Percentiles rank a stretch among this genome's conserved stretches.
These are phyloP conservation scores for Suhomyces coccinellae DNA, from an alignment of 1,139 yeast species.

Conservation along the genomic window DNA sequence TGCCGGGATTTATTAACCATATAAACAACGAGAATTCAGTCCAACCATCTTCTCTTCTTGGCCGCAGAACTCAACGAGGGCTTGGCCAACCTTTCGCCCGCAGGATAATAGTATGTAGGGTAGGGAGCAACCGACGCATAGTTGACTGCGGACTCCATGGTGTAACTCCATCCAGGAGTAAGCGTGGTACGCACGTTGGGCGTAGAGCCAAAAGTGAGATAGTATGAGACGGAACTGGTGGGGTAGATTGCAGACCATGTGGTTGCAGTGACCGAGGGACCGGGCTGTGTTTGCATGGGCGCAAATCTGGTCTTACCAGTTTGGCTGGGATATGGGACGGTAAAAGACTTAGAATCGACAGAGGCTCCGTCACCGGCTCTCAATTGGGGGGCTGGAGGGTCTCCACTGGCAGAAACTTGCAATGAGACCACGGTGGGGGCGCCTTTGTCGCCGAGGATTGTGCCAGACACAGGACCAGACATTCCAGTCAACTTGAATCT, in stretches of 20 bases:
- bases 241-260: constrained; percentile 65
- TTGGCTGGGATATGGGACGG: constrained; percentile 67
- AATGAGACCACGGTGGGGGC: constrained; percentile 12
- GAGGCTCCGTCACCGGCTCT: constrained; percentile 28
- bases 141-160: constrained; percentile 62
- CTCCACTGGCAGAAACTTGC: constrained; percentile 29
- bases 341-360: constrained; percentile 34
- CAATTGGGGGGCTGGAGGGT: constrained; percentile 46
- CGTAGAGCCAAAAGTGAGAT: constrained; percentile 39
- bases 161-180: constrained; percentile 83
- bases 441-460: constrained; percentile 16
- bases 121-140: constrained; percentile 67
- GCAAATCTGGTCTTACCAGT: constrained; percentile 77
- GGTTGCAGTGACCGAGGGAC: constrained; percentile 61
- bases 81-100: constrained; percentile 38
- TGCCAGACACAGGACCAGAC: constrained; percentile 54
- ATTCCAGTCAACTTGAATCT: constrained; percentile 68
- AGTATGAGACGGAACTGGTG: constrained; percentile 62
- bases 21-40: constrained; percentile 8
- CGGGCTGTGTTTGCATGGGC: constrained; percentile 91
- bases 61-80: constrained; percentile 42
- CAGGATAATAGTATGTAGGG: constrained; percentile 54
- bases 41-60: constrained; percentile 41
- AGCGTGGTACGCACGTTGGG: constrained; percentile 59
- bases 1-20: not conserved